Evolutionary conservation across 768 basidiomycete genomes (phyloP).

Genomic region (Epithele typhae): DNA sequence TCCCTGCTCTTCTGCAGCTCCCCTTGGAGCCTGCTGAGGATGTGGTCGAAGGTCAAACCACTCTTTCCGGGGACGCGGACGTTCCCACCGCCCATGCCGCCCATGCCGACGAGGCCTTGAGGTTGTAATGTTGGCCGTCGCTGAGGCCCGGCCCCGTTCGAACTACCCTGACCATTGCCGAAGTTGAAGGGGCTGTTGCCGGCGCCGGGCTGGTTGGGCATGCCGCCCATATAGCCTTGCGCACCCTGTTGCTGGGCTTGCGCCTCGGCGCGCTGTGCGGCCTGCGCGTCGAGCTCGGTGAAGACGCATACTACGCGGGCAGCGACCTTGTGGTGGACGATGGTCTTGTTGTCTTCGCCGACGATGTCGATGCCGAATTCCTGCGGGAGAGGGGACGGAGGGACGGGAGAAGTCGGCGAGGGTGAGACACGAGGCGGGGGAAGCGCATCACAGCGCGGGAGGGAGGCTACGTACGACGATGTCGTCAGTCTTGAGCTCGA

Average conservation of each 20-base stretch:
- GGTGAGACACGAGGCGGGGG: neutral
- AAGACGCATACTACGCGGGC: conserved; percentile 90
- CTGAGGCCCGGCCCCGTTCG: conserved; percentile 29
- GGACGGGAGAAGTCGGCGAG: neutral
- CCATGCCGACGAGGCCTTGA: conserved; percentile 65
- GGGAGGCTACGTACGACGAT: conserved; percentile 69
- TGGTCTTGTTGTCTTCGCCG: conserved; percentile 96
- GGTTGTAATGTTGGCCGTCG: conserved; percentile 55
- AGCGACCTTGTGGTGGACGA: conserved; percentile 98
- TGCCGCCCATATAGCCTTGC: conserved; percentile 21
- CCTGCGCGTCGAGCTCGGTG: conserved; percentile 76
- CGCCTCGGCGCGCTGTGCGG: conserved; percentile 67
- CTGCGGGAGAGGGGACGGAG: conserved; percentile 35
- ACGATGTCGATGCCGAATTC: conserved; percentile 99
- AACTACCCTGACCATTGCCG: conserved; percentile 30
- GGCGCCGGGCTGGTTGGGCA: conserved; percentile 30
- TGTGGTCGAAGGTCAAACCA: conserved; percentile 89
- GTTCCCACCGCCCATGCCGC: conserved; percentile 63
- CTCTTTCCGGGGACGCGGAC: conserved; percentile 76
- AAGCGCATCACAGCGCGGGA: neutral
- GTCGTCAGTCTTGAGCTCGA: conserved; percentile 92
- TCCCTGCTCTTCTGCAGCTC: conserved; percentile 96
- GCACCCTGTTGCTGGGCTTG: conserved; percentile 62
- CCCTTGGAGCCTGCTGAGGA: conserved; percentile 80
- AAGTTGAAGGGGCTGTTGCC: conserved; percentile 43